Conservation (phyloP, 345 rosid species). For the Syzygium aromaticum region DNA sequence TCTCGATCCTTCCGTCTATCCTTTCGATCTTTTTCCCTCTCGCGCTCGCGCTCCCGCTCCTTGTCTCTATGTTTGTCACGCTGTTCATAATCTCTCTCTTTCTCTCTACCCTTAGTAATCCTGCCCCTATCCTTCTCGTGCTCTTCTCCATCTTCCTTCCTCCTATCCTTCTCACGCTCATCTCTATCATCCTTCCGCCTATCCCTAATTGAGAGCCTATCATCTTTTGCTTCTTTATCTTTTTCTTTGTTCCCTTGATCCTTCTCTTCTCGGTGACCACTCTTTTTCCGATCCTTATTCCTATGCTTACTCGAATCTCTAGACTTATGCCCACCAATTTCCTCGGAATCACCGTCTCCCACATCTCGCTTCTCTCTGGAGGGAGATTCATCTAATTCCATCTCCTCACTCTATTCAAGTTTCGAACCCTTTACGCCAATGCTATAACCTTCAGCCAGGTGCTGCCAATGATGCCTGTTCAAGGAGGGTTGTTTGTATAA, state of each 20-base stretch:
- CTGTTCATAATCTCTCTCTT: conserved; percentile 27
- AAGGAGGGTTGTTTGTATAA: not conserved
- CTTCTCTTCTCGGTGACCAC: not conserved
- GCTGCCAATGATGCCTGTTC: not conserved
- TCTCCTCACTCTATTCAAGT: not conserved
- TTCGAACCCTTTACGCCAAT: not conserved
- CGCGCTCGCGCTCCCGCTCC: conserved; percentile 44
- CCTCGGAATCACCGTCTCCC: conserved; percentile 17
- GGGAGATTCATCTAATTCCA: conserved; percentile 13
- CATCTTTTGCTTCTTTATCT: not conserved
- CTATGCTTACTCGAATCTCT: conserved; percentile 17
- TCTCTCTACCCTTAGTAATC: conserved; percentile 36
- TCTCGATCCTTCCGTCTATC: conserved; percentile 14
- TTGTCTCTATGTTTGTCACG: conserved; percentile 19
- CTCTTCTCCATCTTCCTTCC: conserved; percentile 18
- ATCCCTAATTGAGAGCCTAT: not conserved
- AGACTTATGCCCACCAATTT: conserved; percentile 5
- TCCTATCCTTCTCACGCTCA: conserved; percentile 33
- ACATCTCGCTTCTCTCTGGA: not conserved
- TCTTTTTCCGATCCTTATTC: conserved; percentile 2
- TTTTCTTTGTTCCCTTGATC: conserved; percentile 1
- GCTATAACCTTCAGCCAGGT: not conserved
- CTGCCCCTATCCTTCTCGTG: conserved; percentile 21
- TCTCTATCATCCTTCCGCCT: conserved; percentile 1
- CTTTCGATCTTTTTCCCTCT: conserved; percentile 17